Evolutionary conservation across 768 basidiomycete species (phyloP), one percentile per base, ranked within the genome.

Genomic region (Mycena alexandri): DNA sequence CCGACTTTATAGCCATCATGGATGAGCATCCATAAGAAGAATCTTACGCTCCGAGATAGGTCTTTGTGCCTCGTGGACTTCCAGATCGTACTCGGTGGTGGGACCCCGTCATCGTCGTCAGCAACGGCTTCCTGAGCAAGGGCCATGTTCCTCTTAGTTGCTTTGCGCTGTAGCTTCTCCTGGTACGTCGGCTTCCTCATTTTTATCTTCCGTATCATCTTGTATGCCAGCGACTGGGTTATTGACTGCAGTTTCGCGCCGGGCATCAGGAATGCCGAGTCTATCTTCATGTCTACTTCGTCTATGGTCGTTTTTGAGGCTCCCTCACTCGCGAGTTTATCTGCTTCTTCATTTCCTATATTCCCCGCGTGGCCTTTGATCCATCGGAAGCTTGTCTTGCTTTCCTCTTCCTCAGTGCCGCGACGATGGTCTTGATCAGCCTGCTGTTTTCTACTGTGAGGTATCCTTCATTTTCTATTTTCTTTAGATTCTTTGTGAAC

Each of bases 1-100:
- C 43, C 56, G 10, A 57, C 24, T 11, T 57, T 57, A 13, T 44
- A 46, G 5, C 56, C 56, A 10, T 29, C 56, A 17, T 46, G 56
- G 12, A 57, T 57, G 2, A 41, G 25, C 56, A 57, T 57, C 56
- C 56, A 57, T 12, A 55, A 22, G 43, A 57, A 57, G 29, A 44
- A 57, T 3, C 29, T 5, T 17, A 46, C n/a, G 17, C 33, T 57
- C 12, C 43, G 14, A 1, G 43, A n/a, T 4, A 57, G 7, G 41
- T 56, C 55, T 11, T 56, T 56, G 24, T 55, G 22, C 22, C 22
- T 12, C 13, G 47, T 48, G 6, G 47, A 48, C 22, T 22, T 24
- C 22, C 47, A 48, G 11, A 48, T 48, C 22, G 3, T 48, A 16
- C 7, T 33, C 9, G 24, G 6, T 6, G 25, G 5, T 14, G 25